Base-by-base conservation (phyloP, 305 asterid genomes). In the Petunia hybrid region DNA sequence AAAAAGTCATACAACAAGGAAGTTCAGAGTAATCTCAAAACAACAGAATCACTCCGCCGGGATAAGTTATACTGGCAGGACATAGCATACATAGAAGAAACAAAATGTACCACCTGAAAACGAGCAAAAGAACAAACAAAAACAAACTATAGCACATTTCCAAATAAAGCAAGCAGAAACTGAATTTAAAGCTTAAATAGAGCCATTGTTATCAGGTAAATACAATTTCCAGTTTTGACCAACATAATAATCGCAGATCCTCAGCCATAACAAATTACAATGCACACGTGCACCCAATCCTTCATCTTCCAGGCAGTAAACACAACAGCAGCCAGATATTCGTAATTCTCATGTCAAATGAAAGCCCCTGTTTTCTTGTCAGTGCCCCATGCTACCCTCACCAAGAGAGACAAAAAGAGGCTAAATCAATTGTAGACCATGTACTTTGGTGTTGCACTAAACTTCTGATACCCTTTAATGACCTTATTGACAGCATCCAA, bases 401-500 rank as follows among this genome's bases (percentile, higher is more conserved):
- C 36, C 63, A 51, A 35, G 46, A 46, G 36, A 31, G 36, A 4
- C 78, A 12, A 36, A 51, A 51, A 12, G 46, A 43, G 22, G 56
- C 13, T 14, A 22, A 42, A 84, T 95, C 80, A 95, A 61, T 95
- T 95, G 87, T 94, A 95, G 55, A 94, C 97, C 99, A 94, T 95
- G 75, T 95, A 94, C 86, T 94, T 94, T 0, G 98, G 98, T 2
- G 99, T 94, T 5, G 99, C 96, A 51, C 98, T 95, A 89, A 95
- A 95, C 81, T 94, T 95, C 89, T 95, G 97, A 78, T 95, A 95
- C 12, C 99, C 97, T 83, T 94, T 95, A 80, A 95, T 94, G 71
- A 95, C 99, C 86, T 95, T 95, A 89, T 94, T 92, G 64, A 94
- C 98, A 2, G 99, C 99, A 83, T 94, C 99, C 3, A 94, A 89